Conservation (phyloP, 23 red algal species). For the Cyanidium caldarium region DNA sequence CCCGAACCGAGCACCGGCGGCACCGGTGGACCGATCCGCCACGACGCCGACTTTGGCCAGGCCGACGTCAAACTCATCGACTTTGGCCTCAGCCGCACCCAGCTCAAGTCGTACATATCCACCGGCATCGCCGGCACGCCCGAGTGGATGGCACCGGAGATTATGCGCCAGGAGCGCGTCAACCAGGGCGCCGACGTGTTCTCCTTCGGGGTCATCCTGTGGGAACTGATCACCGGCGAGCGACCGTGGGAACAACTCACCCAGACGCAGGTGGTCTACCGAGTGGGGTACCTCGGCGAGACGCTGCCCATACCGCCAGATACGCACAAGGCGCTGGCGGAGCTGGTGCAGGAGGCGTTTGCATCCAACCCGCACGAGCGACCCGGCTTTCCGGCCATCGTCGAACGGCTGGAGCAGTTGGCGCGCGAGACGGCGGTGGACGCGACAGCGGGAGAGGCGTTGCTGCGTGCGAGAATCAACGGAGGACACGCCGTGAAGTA, state of each 20-base stretch:
- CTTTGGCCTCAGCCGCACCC: slow-evolving; percentile 75
- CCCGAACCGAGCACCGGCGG: not conserved
- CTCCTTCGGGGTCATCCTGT: slow-evolving; percentile 96
- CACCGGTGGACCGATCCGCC: not conserved
- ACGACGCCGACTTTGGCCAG: not conserved
- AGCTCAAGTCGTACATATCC: slow-evolving; percentile 55
- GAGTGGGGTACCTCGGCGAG: slow-evolving; percentile 66
- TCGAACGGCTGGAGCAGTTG: slow-evolving; percentile 26
- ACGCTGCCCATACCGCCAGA: slow-evolving; percentile 55
- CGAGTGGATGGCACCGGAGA: slow-evolving; percentile 99
- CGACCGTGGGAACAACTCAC: slow-evolving; percentile 93
- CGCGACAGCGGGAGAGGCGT: not conserved
- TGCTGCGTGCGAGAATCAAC: not conserved
- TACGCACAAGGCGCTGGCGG: slow-evolving; percentile 33
- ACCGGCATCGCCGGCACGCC: slow-evolving; percentile 93
- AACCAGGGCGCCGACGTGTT: slow-evolving; percentile 87
- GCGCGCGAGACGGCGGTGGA: not conserved
- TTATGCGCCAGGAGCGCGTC: slow-evolving; percentile 74
- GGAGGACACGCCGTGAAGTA: not conserved
- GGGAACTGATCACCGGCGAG: slow-evolving; percentile 93
- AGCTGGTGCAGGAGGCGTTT: slow-evolving; percentile 47
- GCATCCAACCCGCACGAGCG: slow-evolving; percentile 36
- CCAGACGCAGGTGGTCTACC: slow-evolving; percentile 90
- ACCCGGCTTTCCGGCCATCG: slow-evolving; percentile 34
- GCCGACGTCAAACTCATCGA: slow-evolving; percentile 78